phyloP scores from a whole-genome alignment of 176 grass and related monocot genomes.

The Secale cereale region DNA sequence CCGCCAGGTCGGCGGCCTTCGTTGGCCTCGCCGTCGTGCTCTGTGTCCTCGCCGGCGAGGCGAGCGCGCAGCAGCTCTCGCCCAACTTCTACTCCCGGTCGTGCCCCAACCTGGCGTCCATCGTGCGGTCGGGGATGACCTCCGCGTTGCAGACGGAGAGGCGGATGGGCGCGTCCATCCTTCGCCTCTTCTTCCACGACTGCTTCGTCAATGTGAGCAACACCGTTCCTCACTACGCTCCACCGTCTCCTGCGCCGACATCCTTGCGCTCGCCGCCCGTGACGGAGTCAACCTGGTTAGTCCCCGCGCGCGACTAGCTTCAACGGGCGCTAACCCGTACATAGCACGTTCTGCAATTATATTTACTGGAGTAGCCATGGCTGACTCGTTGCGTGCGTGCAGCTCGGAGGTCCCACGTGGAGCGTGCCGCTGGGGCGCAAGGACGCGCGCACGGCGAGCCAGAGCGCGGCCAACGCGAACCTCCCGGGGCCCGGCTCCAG shows the following conservation, averaged over 20 bases:
- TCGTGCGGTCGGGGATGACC: slow-evolving; percentile 55
- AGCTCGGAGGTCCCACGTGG: slow-evolving; percentile 74
- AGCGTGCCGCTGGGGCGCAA: slow-evolving; percentile 61
- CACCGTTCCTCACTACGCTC: background rate
- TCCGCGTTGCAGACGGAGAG: slow-evolving; percentile 48
- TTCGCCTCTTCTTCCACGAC: slow-evolving; percentile 81
- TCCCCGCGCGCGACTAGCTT: background rate
- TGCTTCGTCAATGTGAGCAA: slow-evolving; percentile 73
- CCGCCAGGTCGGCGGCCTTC: background rate
- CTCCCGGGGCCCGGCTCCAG: slow-evolving; percentile 43
- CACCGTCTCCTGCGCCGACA: slow-evolving; percentile 80
- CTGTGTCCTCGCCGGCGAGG: background rate
- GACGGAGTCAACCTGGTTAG: slow-evolving; percentile 66
- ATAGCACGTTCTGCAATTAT: background rate
- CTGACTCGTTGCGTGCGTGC: background rate
- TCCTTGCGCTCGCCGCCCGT: slow-evolving; percentile 68
- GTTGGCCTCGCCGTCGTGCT: slow-evolving; percentile 21
- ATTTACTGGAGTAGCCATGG: background rate
- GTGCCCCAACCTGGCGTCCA: slow-evolving; percentile 51
- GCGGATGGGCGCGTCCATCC: slow-evolving; percentile 69
- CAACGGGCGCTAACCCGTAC: background rate
- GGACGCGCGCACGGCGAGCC: slow-evolving; percentile 64
- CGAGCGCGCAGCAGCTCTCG: slow-evolving; percentile 48
- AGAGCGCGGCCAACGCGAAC: slow-evolving; percentile 62
- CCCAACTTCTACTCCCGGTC: slow-evolving; percentile 55